Evolutionary conservation across 2,329 filamentous ascomycete genomes (phyloP), one percentile per base, ranked within the genome.

Genomic region (Talaromyces sp.): DNA sequence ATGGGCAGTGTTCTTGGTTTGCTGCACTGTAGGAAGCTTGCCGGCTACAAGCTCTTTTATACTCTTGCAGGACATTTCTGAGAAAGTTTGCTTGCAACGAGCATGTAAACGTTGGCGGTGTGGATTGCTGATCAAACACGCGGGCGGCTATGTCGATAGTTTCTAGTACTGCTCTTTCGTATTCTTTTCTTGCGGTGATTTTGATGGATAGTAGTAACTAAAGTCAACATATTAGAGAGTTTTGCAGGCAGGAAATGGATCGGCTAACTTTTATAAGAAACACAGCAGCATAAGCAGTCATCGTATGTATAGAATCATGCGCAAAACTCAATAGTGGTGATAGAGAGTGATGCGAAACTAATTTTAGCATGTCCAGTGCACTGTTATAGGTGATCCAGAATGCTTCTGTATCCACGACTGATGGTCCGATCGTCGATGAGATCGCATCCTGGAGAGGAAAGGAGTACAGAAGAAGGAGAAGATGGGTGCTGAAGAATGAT

Each of bases 261-360:
- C 17, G 17, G 13, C 17, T 2, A n/a, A 19, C 41, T 17, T 43
- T 43, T 5, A 43, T 43, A 2, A 43, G 17, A 19, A 43, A 43
- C 3, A 75, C 74, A 11, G 76, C 75, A 25, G 75, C 73, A 63
- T 80, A 79, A 1, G 78, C 78, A 10, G 73, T 78, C 78, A 80
- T 80, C 10, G 78, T 76, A 66, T 80, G 78, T 7, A 80, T 70
- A 0, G 78, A 79, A 62, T 80, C 78, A 64, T 80, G 78, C 0
- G 73, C 74, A 68, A 79, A 79, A 62, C 76, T 78, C 0, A 80
- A 67, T 33, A 72, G 35, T 27, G 56, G 56, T 8, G 56, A 72
- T 5, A 73, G 69, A 0, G 75, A 66, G 56, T 72, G 69, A 17
- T 70, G 54, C 8, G 71, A 70, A 33, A 78, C 74, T 19, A 77